Evolutionary conservation across 2,329 filamentous ascomycete genomes (phyloP), one percentile per base, ranked within the genome.

Genomic region (Aspergillus arachidicola): DNA sequence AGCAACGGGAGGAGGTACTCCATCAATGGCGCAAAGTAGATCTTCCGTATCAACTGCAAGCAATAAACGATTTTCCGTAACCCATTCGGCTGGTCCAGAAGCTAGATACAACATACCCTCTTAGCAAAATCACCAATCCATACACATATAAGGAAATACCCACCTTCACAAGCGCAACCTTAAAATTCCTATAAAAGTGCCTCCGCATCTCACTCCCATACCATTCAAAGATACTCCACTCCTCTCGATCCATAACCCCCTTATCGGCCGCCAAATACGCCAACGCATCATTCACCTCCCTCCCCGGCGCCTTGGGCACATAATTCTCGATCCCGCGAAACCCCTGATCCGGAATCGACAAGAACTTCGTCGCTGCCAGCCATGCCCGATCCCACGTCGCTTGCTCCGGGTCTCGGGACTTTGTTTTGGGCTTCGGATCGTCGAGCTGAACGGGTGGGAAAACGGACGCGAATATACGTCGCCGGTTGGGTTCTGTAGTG

Each of bases 391-490:
- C 74, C 78, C 77, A 79, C 34, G 63, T 72, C 36, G 71, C 70
- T 59, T 73, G 73, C 61, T 79, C 79, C 38, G 68, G 66, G 26
- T 68, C 61, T 61, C 66, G 64, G 21, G 64, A 62, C 54, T 36
- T 62, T 26, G 69, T 12, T 69, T 71, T 71, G 21, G 76, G 68
- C 46, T 73, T 64, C 60, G 71, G 72, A 67, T 72, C 72, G 59
- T 75, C 73, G n/a, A 75, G 67, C 21, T 75, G 75, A 59, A 77
- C 69, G 57, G 78, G 73, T 55, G 79, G 73, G 64, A 82, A 81
- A 55, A 82, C 79, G 14, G 80, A 80, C 60, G 71, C 72, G 67
- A 81, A 80, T 26, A 82, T 75, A 66, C 78, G 79, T 69, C 76
- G 76, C 65, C 76, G 77, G 62, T 69, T 66, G 0, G 56, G 19